Percentiles rank a stretch among this genome's conserved stretches.
phyloP scores from a whole-genome alignment of 306 rosid species.

The Delonix regia region DNA sequence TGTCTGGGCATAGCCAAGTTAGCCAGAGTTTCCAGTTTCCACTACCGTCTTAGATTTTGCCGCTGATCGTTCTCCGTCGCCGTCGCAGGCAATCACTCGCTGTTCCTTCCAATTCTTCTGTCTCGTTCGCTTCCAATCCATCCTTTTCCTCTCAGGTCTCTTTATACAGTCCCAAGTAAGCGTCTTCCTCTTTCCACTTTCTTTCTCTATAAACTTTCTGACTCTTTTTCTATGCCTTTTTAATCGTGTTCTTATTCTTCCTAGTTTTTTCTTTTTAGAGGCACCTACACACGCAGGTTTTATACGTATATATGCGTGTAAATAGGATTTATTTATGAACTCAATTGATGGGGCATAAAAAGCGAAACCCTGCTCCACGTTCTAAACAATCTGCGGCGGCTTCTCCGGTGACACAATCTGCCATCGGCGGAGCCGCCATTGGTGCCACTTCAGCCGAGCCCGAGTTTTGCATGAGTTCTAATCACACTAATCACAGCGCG shows the following conservation, averaged over 20 bases:
- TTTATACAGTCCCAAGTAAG: slow-evolving; percentile 40
- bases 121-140: slow-evolving; percentile 4
- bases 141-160: slow-evolving; percentile 8
- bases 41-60: slow-evolving; percentile 39
- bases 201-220: not conserved
- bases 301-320: slow-evolving; percentile 56
- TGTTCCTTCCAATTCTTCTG: slow-evolving; percentile 5
- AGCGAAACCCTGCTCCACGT: slow-evolving; percentile 71
- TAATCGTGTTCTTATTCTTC: not conserved
- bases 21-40: slow-evolving; percentile 9
- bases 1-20: slow-evolving; percentile 19
- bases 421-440: slow-evolving; percentile 58
- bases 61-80: slow-evolving; percentile 54
- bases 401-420: slow-evolving; percentile 50
- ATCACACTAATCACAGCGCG: slow-evolving; percentile 34
- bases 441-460: slow-evolving; percentile 36
- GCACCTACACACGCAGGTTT: not conserved
- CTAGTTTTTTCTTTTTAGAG: not conserved
- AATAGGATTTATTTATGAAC: slow-evolving; percentile 61
- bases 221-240: not conserved
- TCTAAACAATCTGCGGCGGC: slow-evolving; percentile 65
- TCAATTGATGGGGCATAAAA: slow-evolving; percentile 81
- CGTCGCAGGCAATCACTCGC: slow-evolving; percentile 16
- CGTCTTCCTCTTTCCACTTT: not conserved
- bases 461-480: slow-evolving; percentile 37